These are phyloP conservation scores for Alternaria solani DNA, from an alignment of 2,329 filamentous ascomycete genomes.

Conservation along the genomic window DNA sequence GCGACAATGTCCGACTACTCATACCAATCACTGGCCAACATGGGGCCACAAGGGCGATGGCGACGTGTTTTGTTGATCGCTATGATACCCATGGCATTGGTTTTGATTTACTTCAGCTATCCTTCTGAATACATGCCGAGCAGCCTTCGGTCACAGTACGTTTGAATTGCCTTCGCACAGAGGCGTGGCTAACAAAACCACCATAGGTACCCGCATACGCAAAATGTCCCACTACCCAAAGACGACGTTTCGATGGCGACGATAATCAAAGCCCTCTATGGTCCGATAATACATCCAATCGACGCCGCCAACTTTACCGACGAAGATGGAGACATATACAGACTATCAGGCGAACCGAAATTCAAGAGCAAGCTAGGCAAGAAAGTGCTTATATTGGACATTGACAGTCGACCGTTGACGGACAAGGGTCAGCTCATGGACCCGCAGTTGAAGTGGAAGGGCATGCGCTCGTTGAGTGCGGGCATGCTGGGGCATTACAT, in stretches of 20 bases:
- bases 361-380: slow-evolving; percentile 49
- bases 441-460: slow-evolving; percentile 47
- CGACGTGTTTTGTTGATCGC: slow-evolving; percentile 45
- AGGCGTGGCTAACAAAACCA: slow-evolving; percentile 1
- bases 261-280: slow-evolving; percentile 50
- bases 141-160: slow-evolving; percentile 35
- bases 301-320: slow-evolving; percentile 49
- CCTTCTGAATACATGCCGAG: slow-evolving; percentile 34
- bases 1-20: slow-evolving; percentile 36
- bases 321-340: slow-evolving; percentile 48
- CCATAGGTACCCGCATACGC: slow-evolving; percentile 33
- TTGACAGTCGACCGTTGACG: slow-evolving; percentile 48
- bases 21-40: slow-evolving; percentile 42
- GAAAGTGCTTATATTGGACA: slow-evolving; percentile 49
- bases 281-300: slow-evolving; percentile 47
- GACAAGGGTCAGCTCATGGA: slow-evolving; percentile 49
- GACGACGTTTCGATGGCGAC: slow-evolving; percentile 46
- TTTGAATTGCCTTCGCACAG: not conserved
- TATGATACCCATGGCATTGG: slow-evolving; percentile 40
- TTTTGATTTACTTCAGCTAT: slow-evolving; percentile 43
- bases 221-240: slow-evolving; percentile 37
- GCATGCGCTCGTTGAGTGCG: slow-evolving; percentile 47
- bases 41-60: slow-evolving; percentile 48
- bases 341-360: slow-evolving; percentile 39
- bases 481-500: slow-evolving; percentile 52